Evolutionary conservation across 169 alveolate species (phyloP), one percentile per base, ranked within the genome.

Genomic region (Plasmodium coatneyi): DNA sequence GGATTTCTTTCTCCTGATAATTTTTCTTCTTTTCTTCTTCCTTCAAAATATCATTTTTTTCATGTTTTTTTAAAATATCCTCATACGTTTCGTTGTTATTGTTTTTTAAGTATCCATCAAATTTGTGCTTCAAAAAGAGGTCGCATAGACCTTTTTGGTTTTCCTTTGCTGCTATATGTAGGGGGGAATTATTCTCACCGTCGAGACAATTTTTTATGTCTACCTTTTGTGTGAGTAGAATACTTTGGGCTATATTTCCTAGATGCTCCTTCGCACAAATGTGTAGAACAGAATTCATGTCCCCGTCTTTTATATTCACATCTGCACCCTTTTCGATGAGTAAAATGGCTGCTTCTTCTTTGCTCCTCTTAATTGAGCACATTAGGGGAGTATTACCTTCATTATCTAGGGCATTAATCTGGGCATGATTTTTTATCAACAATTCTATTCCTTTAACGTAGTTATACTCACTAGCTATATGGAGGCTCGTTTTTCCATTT

Each of bases 81-180:
- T 19, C 52, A 91, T 91, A 91, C 36, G 95, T 91, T 91, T 91
- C 95, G 28, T 91, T 81, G 34, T 91, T 52, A 32, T 80, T 91
- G 60, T 91, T 91, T 81, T 91, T 91, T 19, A 91, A 28, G 25
- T 71, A 70, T 12, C 41, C 86, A 71, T 91, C 95, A 80, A 91
- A 80, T 39, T 91, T 80, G 74, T 91, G 54, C 72, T 80, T 80
- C 83, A 91, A 71, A 49, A 81, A 91, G 9, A 91, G 70, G 22
- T 91, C 70, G 46, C 95, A 91, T 43, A 91, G 25, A n/a, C 41
- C 83, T 72, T 70, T 80, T 52, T 80, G 39, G 56, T 91, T 81
- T 52, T 91, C 95, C 39, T 71, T 91, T 36, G 95, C 95, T 71
- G 95, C 92, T 43, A 91, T 91, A 81, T 91, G 95, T 80, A 91